Percentiles rank a stretch among this genome's conserved stretches.
phyloP scores from a whole-genome alignment of 345 rosid genomes.

The Pistacia vera region DNA sequence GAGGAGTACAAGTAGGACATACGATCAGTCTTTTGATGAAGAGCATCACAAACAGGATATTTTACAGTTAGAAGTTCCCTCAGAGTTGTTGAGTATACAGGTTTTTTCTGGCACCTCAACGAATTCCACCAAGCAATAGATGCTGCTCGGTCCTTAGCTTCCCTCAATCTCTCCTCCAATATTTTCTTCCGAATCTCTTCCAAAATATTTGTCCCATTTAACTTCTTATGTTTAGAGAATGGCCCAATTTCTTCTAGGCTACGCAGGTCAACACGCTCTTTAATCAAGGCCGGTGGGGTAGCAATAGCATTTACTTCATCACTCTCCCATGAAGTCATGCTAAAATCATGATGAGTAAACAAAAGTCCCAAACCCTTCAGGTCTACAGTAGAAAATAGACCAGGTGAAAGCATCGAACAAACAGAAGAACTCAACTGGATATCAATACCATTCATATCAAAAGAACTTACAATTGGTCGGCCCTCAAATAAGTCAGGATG shows the following conservation, averaged over 20 bases:
- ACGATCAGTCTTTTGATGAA: constrained; percentile 47
- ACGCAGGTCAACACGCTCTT: constrained; percentile 45
- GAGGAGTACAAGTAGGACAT: constrained; percentile 64
- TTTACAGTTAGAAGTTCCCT: constrained; percentile 54
- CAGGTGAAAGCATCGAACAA: constrained; percentile 64
- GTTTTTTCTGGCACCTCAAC: constrained; percentile 88
- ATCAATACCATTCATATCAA: constrained; percentile 85
- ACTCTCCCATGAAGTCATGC: constrained; percentile 89
- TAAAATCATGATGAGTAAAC: constrained; percentile 79
- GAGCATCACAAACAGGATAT: constrained; percentile 66
- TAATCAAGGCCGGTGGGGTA: constrained; percentile 71
- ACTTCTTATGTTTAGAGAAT: constrained; percentile 36
- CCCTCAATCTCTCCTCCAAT: constrained; percentile 73
- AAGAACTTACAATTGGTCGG: constrained; percentile 96
- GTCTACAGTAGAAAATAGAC: constrained; percentile 66
- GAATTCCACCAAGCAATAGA: constrained; percentile 99
- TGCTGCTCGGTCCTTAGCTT: constrained; percentile 72
- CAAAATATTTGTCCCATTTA: constrained; percentile 74
- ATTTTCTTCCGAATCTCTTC: constrained; percentile 82
- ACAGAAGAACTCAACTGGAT: constrained; percentile 72
- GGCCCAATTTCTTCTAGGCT: constrained; percentile 43
- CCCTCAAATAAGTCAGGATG: constrained; percentile 99
- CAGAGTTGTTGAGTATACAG: constrained; percentile 76
- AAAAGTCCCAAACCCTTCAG: constrained; percentile 70
- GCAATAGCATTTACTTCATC: constrained; percentile 75